phyloP scores from a whole-genome alignment of 2,329 filamentous ascomycete species.

The Cladosporium austrohemisphaericum region DNA sequence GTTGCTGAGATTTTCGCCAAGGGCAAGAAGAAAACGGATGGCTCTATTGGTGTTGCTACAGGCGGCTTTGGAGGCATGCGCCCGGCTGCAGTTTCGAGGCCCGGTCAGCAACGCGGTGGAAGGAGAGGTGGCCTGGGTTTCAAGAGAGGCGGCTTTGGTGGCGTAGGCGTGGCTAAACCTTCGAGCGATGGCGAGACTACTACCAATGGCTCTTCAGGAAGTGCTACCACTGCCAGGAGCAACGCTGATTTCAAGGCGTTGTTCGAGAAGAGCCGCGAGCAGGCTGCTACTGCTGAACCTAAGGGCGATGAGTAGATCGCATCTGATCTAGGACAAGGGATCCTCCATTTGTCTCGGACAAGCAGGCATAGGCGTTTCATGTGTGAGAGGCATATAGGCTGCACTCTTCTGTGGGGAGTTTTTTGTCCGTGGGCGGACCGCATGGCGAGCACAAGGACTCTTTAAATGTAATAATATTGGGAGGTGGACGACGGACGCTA shows the following conservation, averaged over 20 bases:
- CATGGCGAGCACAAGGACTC: too few species aligned
- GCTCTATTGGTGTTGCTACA: constrained; percentile 27
- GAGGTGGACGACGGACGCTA: too few species aligned
- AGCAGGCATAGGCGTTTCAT: too few species aligned
- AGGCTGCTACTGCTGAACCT: too few species aligned
- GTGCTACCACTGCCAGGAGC: constrained; percentile 45
- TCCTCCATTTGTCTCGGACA: too few species aligned
- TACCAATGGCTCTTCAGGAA: too few species aligned
- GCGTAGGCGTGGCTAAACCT: constrained; percentile 23
- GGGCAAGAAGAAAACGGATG: constrained; percentile 39
- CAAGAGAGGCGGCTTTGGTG: constrained; percentile 39
- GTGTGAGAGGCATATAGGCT: too few species aligned
- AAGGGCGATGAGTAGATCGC: too few species aligned
- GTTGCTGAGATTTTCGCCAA: constrained; percentile 49
- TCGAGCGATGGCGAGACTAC: constrained; percentile 23
- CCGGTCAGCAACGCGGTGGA: constrained; percentile 43
- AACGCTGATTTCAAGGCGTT: constrained; percentile 57
- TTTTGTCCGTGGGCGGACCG: too few species aligned
- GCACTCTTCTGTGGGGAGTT: too few species aligned
- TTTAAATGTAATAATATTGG: too few species aligned
- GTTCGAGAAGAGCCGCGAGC: constrained; percentile 39
- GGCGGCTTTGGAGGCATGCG: constrained; percentile 25
- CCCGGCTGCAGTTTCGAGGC: constrained; percentile 38
- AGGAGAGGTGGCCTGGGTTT: constrained; percentile 48
- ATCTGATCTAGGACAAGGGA: too few species aligned